Evolutionary conservation across 2,329 filamentous ascomycete species (phyloP), one percentile per base, ranked within the genome.

Genomic region (Exophiala alcalophila): DNA sequence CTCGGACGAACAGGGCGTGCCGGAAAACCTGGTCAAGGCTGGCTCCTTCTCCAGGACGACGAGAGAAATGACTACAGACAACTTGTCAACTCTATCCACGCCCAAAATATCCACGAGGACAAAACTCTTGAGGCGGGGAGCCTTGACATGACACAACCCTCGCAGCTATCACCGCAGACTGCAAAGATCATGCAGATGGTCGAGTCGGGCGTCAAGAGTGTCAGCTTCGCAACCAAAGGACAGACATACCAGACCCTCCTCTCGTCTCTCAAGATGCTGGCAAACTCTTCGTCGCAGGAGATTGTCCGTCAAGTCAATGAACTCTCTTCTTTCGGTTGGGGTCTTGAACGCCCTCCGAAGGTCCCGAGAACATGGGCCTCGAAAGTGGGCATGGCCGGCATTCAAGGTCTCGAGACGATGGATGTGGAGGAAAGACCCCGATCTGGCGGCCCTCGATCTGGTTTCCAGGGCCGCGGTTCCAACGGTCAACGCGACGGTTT

Each of bases 21-120:
- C 3, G 75, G 76, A 33, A 80, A 80, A 39, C 71, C 74, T 21
- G 80, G 81, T 30, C 74, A 79, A 33, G 81, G 80, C 25, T 77
- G 80, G 59, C 66, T 84, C 21, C 65, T 85, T 35, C 60, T 83
- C 18, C 66, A 74, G 21, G 61, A 72, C 2, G 80, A 85, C 56
- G 47, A 55, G 31, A 30, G 50, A 8, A 30, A 41, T 14, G 44
- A 52, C 9, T 78, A 80, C 57, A 64, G 72, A 1, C 63, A 64
- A 25, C 73, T 65, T 55, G 70, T 73, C 3, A 63, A 77, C 20
- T 73, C 72, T 52, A 71, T 75, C 19, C 76, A 84, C 48, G 65
- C 64, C 2, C 74, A 84, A 44, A 57, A 72, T 24, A 41, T 54
- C 14, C 23, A 39, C 14, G 58, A 68, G 4, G 68, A 71, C 2